These are phyloP conservation scores for Alnus rubra DNA, from an alignment of 306 rosid species.

Conservation along the genomic window DNA sequence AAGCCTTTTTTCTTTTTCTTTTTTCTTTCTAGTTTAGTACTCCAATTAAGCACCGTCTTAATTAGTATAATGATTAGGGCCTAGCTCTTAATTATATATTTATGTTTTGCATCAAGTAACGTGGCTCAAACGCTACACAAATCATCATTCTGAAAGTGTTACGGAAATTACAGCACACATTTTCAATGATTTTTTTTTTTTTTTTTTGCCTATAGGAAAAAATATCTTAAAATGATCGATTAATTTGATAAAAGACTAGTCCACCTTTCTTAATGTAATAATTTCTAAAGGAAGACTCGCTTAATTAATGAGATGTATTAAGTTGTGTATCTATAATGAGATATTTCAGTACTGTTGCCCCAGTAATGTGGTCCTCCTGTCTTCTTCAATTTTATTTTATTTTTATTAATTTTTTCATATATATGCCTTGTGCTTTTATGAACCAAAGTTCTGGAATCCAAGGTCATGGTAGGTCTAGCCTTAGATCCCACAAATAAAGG, in stretches of 20 bases:
- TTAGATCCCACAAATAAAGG: too few relatives aligned
- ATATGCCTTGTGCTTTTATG: too few relatives aligned
- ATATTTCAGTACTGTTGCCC: too few relatives aligned
- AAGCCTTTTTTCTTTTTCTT: neutral
- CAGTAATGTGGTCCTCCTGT: too few relatives aligned
- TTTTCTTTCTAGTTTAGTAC: too few relatives aligned
- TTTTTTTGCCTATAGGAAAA: constrained; percentile 15
- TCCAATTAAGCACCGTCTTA: too few relatives aligned
- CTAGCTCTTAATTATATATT: neutral
- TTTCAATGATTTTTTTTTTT: constrained; percentile 37
- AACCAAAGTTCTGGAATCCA: too few relatives aligned
- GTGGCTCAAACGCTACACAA: constrained; percentile 52
- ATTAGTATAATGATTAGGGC: neutral
- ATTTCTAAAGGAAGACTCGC: constrained; percentile 20
- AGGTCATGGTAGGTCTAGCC: too few relatives aligned
- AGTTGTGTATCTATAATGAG: too few relatives aligned
- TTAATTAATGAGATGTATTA: neutral
- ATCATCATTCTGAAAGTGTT: constrained; percentile 40
- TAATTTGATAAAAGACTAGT: constrained; percentile 10
- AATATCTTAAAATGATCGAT: constrained; percentile 34
- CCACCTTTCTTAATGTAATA: constrained; percentile 31
- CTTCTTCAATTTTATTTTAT: too few relatives aligned
- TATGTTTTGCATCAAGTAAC: constrained; percentile 37
- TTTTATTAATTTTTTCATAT: too few relatives aligned
- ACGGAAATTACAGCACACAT: constrained; percentile 19